Base-by-base conservation (phyloP, 805 yeast species). In the Barnettozyma siamensis region DNA sequence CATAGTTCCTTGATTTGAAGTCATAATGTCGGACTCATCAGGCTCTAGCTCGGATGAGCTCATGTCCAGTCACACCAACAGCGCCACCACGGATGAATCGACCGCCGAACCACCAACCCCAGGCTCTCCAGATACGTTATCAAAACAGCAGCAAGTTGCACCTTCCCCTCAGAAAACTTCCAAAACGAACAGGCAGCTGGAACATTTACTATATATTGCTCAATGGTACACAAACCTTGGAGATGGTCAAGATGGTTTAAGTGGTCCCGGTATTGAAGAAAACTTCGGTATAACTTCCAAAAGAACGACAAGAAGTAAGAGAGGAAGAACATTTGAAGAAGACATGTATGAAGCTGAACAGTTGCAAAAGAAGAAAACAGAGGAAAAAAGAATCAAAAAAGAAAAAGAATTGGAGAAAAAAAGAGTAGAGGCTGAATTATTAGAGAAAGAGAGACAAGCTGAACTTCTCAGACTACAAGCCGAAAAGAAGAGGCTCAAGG, bases 201-300 rank as follows among this genome's bases (percentile, higher is more conserved):
- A n/a, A 1, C 20, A 31, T 16, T 24, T 42, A 20, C 9, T 21
- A 5, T 37, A 37, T 20, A 34, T 34, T 13, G 42, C 40, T 8
- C 43, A 43, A 24, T 43, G 46, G 46, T 43, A 43, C 20, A 35
- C 39, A 2, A 34, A 37, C 27, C 27, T 44, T 13, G 42, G 42
- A 15, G 42, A 40, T 31, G 41, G 43, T 20, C 18, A 33, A n/a
- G 37, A 42, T 31, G 45, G 45, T 4, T 8, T 33, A 13, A 37
- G 41, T 37, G 30, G 33, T 5, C 36, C 40, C 5, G 37, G 27
- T 7, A 15, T 31, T 26, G 24, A 33, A 32, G 35, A 18, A 13
- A 34, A 33, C 10, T 41, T 29, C 20, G 38, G 38, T 16, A 12
- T 27, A 27, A 16, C 16, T 20, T 18, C 37, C 8, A 36, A 32